A percentile compares a stretch with the other conserved stretches of the same genome.
phyloP scores from a whole-genome alignment of 148 eudicot species.

The Salicornia ramosissima region DNA sequence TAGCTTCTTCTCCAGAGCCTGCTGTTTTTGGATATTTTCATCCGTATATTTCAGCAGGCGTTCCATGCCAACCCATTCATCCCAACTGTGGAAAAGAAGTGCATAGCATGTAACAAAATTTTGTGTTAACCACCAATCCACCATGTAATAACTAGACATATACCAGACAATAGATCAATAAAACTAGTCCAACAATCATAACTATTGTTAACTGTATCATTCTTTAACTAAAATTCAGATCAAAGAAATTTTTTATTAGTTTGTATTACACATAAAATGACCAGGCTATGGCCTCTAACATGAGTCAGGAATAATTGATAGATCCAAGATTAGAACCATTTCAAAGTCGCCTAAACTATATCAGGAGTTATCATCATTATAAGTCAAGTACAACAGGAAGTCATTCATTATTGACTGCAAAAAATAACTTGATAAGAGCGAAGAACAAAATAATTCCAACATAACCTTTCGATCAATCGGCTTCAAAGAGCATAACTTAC shows the following conservation, averaged over 20 bases:
- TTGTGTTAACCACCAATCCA: constrained; percentile 9
- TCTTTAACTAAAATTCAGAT: too few species aligned
- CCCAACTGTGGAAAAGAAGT: constrained; percentile 81
- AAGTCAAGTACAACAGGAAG: background rate
- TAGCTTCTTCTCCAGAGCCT: constrained; percentile 77
- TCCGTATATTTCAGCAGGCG: constrained; percentile 75
- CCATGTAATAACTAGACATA: background rate
- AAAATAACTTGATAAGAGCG: background rate
- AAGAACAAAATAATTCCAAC: background rate
- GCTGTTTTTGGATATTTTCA: constrained; percentile 83
- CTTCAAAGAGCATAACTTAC: constrained; percentile 48
- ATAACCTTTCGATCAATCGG: constrained; percentile 15
- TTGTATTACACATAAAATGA: background rate
- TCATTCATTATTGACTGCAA: background rate
- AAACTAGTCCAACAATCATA: too few species aligned
- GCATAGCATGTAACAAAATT: constrained; percentile 21
- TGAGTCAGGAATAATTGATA: background rate
- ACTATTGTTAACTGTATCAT: too few species aligned
- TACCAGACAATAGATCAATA: background rate
- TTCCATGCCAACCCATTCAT: constrained; percentile 93
- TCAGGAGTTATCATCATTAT: background rate
- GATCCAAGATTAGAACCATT: background rate
- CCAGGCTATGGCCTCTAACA: background rate
- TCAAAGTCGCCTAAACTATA: background rate
- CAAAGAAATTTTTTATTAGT: background rate